phyloP scores from a whole-genome alignment of 768 basidiomycete species.

The Rhodosporidiobolus sp. region DNA sequence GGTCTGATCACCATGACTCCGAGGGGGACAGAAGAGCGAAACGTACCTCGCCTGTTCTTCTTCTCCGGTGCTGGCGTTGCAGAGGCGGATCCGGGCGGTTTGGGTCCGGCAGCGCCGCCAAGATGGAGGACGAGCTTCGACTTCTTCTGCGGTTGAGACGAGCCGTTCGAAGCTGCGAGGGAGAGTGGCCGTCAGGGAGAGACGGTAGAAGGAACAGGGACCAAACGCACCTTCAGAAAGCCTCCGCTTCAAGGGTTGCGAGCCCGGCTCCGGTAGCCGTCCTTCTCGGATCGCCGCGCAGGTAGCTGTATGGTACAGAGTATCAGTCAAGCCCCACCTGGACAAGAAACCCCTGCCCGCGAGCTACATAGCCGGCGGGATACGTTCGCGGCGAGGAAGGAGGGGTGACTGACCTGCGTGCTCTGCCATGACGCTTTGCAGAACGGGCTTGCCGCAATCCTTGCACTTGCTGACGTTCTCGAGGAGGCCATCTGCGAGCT shows the following conservation, averaged over 20 bases:
- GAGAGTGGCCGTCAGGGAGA: background rate
- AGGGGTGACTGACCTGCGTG: slow-evolving; percentile 62
- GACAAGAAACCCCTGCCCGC: background rate
- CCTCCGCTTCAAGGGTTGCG: slow-evolving; percentile 15
- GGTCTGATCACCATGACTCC: background rate
- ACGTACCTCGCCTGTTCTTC: slow-evolving; percentile 58
- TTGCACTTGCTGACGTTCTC: slow-evolving; percentile 67
- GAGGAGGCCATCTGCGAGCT: slow-evolving; percentile 53
- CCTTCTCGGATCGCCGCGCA: slow-evolving; percentile 1
- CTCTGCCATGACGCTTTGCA: slow-evolving; percentile 69
- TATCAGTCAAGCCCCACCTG: too few species aligned
- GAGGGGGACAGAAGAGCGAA: background rate
- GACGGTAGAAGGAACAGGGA: background rate
- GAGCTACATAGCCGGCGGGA: background rate
- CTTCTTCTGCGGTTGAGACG: slow-evolving; percentile 22
- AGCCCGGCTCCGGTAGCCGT: background rate
- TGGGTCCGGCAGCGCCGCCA: background rate
- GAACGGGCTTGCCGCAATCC: slow-evolving; percentile 75
- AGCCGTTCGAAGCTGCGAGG: slow-evolving; percentile 9
- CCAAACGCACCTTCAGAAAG: slow-evolving; percentile 23
- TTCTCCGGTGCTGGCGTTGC: slow-evolving; percentile 45
- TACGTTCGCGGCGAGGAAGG: background rate
- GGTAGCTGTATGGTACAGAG: background rate
- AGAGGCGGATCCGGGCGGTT: background rate
- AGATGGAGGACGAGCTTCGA: slow-evolving; percentile 32